Evolutionary conservation across 345 rosid genomes (phyloP).

Genomic region (Punica granatum): DNA sequence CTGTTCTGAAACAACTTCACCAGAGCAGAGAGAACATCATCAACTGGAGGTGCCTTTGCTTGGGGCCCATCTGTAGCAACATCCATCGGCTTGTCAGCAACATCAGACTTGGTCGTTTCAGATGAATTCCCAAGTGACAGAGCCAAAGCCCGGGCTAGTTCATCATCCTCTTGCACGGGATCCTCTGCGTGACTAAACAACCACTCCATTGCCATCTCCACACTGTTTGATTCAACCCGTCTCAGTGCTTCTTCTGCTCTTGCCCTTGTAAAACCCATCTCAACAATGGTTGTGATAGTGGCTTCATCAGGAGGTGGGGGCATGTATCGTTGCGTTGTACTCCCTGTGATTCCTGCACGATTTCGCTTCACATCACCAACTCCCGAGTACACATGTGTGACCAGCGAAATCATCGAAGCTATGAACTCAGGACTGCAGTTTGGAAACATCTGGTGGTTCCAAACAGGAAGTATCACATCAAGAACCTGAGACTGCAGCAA

Average conservation of each 20-base stretch:
- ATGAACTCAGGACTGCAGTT: slow-evolving; percentile 67
- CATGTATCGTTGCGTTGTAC: slow-evolving; percentile 57
- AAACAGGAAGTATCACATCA: slow-evolving; percentile 76
- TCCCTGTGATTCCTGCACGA: slow-evolving; percentile 55
- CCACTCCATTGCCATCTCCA: slow-evolving; percentile 99
- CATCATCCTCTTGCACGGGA: slow-evolving; percentile 97
- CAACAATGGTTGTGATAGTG: slow-evolving; percentile 78
- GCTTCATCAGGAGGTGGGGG: slow-evolving; percentile 92
- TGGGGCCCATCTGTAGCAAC: slow-evolving; percentile 38
- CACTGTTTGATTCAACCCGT: slow-evolving; percentile 90
- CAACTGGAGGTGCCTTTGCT: slow-evolving; percentile 69
- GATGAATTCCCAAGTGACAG: slow-evolving; percentile 87
- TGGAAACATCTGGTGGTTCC: slow-evolving; percentile 83
- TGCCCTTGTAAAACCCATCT: slow-evolving; percentile 96
- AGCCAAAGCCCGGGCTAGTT: slow-evolving; percentile 92
- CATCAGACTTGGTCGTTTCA: slow-evolving; percentile 69
- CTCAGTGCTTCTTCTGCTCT: slow-evolving; percentile 95
- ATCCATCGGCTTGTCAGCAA: slow-evolving; percentile 58
- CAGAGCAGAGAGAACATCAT: slow-evolving; percentile 75
- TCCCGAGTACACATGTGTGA: slow-evolving; percentile 79
- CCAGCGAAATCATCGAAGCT: slow-evolving; percentile 65
- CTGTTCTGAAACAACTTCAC: slow-evolving; percentile 69
- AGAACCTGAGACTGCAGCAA: slow-evolving; percentile 89
- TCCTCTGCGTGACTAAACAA: slow-evolving; percentile 76
- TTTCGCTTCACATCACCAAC: slow-evolving; percentile 77